phyloP scores from a whole-genome alignment of 2,329 filamentous ascomycete species.

The Biscogniauxia sp. region DNA sequence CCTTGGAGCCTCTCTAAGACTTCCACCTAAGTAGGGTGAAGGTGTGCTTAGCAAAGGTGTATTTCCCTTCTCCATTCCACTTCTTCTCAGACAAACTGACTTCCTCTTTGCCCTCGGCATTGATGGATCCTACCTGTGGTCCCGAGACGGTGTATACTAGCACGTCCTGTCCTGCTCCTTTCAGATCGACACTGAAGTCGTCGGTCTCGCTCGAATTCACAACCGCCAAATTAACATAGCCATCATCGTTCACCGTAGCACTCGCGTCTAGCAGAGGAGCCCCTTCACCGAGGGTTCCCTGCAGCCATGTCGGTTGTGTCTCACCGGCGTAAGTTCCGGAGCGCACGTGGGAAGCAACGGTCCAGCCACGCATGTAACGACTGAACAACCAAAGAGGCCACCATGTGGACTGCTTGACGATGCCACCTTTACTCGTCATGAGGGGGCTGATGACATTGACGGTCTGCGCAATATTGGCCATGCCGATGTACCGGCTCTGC shows the following conservation, averaged over 20 bases:
- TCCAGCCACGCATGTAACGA: constrained; percentile 71
- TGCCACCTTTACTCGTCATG: constrained; percentile 64
- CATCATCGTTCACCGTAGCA: constrained; percentile 56
- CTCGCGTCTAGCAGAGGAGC: constrained; percentile 71
- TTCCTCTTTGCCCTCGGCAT: constrained; percentile 60
- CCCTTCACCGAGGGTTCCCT: constrained; percentile 52
- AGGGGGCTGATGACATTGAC: constrained; percentile 77
- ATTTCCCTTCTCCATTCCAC: constrained; percentile 63
- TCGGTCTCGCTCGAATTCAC: constrained; percentile 67
- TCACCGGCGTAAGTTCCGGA: constrained; percentile 62
- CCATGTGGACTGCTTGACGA: constrained; percentile 72
- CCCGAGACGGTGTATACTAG: constrained; percentile 64
- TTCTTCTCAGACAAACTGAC: constrained; percentile 58
- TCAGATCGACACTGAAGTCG: constrained; percentile 58
- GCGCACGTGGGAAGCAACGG: constrained; percentile 63
- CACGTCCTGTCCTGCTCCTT: constrained; percentile 54
- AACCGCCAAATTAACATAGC: constrained; percentile 64
- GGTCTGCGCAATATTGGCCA: constrained; percentile 76
- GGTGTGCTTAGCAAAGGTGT: constrained; percentile 67
- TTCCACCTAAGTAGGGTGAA: constrained; percentile 63
- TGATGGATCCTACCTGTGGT: constrained; percentile 53
- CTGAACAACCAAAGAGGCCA: constrained; percentile 70
- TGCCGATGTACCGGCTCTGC: constrained; percentile 67
- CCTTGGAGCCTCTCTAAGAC: constrained; percentile 6
- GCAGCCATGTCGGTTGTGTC: constrained; percentile 65